Evolutionary conservation across 1,284 basidiomycete genomes (phyloP).

Genomic region (Cerrena zonata): DNA sequence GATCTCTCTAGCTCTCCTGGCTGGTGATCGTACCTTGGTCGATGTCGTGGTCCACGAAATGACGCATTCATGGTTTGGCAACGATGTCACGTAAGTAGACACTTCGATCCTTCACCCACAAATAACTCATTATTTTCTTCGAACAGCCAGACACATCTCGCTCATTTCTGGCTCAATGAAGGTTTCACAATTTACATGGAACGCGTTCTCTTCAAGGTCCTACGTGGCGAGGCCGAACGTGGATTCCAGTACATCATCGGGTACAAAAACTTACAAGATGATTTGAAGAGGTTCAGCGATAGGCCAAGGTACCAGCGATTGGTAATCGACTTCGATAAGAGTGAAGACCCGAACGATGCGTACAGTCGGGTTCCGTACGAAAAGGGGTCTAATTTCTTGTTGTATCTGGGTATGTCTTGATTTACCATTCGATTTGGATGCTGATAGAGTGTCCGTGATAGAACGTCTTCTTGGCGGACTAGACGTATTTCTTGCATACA

Average conservation of each 20-base stretch:
- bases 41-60: conserved; percentile 81
- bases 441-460: conserved; percentile 19
- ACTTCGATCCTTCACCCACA: conserved; percentile 4
- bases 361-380: conserved; percentile 71
- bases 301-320: conserved; percentile 78
- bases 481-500: conserved; percentile 81
- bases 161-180: conserved; percentile 90
- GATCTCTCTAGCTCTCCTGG: conserved; percentile 57
- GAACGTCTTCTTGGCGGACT: conserved; percentile 83
- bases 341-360: conserved; percentile 82
- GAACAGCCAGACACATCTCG: conserved; percentile 56
- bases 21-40: conserved; percentile 72
- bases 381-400: conserved; percentile 70
- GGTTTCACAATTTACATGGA: conserved; percentile 95
- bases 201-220: conserved; percentile 68
- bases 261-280: conserved; percentile 66
- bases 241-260: conserved; percentile 76
- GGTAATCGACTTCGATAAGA: conserved; percentile 76
- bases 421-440: conserved; percentile 10
- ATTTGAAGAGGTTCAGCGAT: conserved; percentile 57
- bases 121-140: too few relatives aligned
- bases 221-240: conserved; percentile 77
- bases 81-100: conserved; percentile 66
- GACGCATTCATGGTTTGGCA: conserved; percentile 83
- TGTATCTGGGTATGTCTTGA: conserved; percentile 48